These are phyloP conservation scores for Camelina laxa DNA, from an alignment of 345 rosid genomes.

Conservation along the genomic window DNA sequence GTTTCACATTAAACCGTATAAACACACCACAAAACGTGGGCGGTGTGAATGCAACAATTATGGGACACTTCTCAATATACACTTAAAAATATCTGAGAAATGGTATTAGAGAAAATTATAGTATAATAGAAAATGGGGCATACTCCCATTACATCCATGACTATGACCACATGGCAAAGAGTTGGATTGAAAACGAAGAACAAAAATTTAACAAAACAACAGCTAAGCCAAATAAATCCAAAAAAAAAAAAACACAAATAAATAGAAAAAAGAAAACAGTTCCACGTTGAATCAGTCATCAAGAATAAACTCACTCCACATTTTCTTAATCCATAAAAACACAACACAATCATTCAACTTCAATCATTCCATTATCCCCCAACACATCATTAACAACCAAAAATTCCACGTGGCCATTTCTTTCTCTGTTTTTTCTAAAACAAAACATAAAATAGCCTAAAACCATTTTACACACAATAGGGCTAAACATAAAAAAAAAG, in stretches of 20 bases:
- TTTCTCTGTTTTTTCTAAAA: background rate
- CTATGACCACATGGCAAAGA: slow-evolving; percentile 30
- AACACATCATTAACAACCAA: slow-evolving; percentile 6
- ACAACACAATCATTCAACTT: slow-evolving; percentile 39
- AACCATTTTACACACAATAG: slow-evolving; percentile 9
- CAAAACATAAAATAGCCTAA: background rate
- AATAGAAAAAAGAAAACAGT: background rate
- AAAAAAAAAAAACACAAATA: background rate
- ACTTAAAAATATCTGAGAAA: background rate
- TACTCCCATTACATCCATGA: slow-evolving; percentile 39
- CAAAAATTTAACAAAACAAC: slow-evolving; percentile 1
- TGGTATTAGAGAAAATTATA: background rate
- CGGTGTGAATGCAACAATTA: slow-evolving; percentile 16
- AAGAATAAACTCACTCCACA: slow-evolving; percentile 1
- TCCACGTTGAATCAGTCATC: slow-evolving; percentile 38
- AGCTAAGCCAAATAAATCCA: slow-evolving; percentile 12
- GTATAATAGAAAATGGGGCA: background rate
- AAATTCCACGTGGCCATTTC: slow-evolving; percentile 30
- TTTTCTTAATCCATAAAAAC: slow-evolving; percentile 1
- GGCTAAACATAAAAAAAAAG: background rate
- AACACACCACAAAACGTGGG: slow-evolving; percentile 30
- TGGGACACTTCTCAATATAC: slow-evolving; percentile 15
- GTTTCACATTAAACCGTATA: background rate
- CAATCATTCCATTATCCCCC: slow-evolving; percentile 25
- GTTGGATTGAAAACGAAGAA: slow-evolving; percentile 40